phyloP scores from a whole-genome alignment of 2,329 filamentous ascomycete genomes.

The Aschersonia sp. region DNA sequence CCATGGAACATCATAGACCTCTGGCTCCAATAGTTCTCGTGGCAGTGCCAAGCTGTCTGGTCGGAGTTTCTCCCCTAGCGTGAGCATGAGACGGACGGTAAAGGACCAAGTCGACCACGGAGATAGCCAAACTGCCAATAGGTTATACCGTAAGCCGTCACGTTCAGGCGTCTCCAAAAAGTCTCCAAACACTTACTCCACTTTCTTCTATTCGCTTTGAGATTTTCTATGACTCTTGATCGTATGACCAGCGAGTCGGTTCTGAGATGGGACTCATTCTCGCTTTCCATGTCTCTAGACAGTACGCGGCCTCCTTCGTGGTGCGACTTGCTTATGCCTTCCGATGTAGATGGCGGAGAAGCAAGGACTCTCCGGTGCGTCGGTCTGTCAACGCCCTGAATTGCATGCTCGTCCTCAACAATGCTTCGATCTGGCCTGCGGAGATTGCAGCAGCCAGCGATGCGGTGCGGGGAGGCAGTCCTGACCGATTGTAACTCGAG shows the following conservation, averaged over 20 bases:
- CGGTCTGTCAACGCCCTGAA: background rate
- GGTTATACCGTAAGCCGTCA: background rate
- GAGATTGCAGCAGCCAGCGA: background rate
- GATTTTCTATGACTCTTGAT: background rate
- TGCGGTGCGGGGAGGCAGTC: background rate
- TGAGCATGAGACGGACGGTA: background rate
- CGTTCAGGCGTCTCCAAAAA: background rate
- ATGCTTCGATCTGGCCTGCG: background rate
- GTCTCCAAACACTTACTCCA: background rate
- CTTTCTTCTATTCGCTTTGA: background rate
- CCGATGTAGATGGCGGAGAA: background rate
- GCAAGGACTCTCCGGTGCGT: background rate
- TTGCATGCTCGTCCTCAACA: background rate
- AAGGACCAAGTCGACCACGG: constrained; percentile 1
- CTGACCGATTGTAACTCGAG: background rate
- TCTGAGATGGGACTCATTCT: background rate
- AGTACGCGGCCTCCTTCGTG: background rate
- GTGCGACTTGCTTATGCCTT: background rate
- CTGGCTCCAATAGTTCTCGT: background rate
- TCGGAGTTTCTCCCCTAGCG: background rate
- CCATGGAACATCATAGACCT: background rate
- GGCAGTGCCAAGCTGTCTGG: background rate
- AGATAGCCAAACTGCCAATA: background rate
- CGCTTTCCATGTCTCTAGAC: background rate
- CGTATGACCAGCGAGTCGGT: background rate